Percentiles rank a stretch among this genome's conserved stretches.
phyloP scores from a whole-genome alignment of 352 stramenopile species.

The Thraustochytrium striatum region DNA sequence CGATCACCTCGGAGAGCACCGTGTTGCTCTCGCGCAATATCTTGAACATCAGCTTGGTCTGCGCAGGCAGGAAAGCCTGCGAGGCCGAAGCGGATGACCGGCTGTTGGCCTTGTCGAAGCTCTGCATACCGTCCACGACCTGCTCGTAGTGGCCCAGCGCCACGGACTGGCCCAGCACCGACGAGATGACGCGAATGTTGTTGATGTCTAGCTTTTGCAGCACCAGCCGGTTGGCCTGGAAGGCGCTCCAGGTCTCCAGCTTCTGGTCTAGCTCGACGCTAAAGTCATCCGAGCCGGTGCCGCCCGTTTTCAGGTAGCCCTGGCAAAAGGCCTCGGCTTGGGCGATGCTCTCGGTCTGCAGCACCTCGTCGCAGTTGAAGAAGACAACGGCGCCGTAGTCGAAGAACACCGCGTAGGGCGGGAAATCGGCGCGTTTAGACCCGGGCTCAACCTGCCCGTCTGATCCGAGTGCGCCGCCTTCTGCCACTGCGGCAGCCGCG shows the following conservation, averaged over 20 bases:
- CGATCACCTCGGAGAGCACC: conserved; percentile 91
- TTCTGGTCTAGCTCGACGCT: conserved; percentile 49
- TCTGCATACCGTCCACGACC: conserved; percentile 85
- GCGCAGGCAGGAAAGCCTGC: conserved; percentile 49
- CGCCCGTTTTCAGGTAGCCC: conserved; percentile 36
- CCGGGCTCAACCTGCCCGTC: not conserved
- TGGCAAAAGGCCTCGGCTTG: conserved; percentile 36
- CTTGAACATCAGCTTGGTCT: conserved; percentile 66
- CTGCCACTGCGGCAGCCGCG: conserved; percentile 22
- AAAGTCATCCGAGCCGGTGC: conserved; percentile 44
- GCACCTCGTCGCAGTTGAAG: conserved; percentile 77
- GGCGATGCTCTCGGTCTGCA: conserved; percentile 51
- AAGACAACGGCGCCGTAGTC: conserved; percentile 85
- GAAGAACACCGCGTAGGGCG: conserved; percentile 78
- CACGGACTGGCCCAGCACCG: conserved; percentile 89
- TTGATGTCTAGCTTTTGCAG: conserved; percentile 71
- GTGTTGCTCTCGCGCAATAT: conserved; percentile 92
- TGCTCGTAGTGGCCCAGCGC: conserved; percentile 92
- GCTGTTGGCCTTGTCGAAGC: conserved; percentile 87
- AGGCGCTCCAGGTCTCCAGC: conserved; percentile 35
- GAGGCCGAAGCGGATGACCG: conserved; percentile 21
- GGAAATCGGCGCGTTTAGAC: not conserved
- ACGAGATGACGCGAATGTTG: conserved; percentile 84
- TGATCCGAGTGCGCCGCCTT: not conserved
- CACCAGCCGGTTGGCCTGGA: conserved; percentile 24